Conservation (phyloP, 1,139 yeast genomes). For the Barnettozyma hawaiiensis region DNA sequence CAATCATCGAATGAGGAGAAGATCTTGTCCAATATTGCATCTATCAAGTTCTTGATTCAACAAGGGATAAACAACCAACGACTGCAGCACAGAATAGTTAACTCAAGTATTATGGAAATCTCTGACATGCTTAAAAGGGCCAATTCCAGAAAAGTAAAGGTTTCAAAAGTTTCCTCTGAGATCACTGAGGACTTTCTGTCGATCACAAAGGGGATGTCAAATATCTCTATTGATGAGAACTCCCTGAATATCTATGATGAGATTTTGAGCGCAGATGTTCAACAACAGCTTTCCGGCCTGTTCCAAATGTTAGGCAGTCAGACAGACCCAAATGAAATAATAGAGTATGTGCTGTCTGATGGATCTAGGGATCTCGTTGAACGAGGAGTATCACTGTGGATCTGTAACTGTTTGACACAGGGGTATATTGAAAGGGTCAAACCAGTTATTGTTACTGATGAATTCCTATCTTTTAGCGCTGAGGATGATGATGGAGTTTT, state of each 20-base stretch:
- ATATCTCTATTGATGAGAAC: constrained; percentile 2
- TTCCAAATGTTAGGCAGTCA: constrained; percentile 22
- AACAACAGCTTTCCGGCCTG: constrained; percentile 18
- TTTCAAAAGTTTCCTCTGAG: constrained; percentile 4
- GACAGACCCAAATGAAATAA: constrained; percentile 11
- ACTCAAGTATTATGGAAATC: constrained; percentile 16
- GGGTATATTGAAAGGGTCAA: constrained; percentile 18
- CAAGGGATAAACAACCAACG: constrained; percentile 7
- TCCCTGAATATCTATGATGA: constrained; percentile 17
- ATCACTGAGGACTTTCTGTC: constrained; percentile 17
- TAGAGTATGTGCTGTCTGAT: constrained; percentile 19
- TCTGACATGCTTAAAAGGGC: constrained; percentile 18
- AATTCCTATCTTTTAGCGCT: constrained; percentile 27
- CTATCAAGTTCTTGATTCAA: constrained; percentile 18
- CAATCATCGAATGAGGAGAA: constrained; percentile 28
- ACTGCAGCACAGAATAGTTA: constrained; percentile 14
- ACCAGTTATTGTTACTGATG: constrained; percentile 19
- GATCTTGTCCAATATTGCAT: constrained; percentile 17
- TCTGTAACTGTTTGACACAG: constrained; percentile 25
- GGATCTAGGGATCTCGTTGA: constrained; percentile 12
- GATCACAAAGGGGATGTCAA: constrained; percentile 15
- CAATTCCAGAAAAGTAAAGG: constrained; percentile 8
- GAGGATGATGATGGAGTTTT: constrained; percentile 12
- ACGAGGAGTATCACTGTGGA: constrained; percentile 29
- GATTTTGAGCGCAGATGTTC: constrained; percentile 19